Evolutionary conservation across 2,329 filamentous ascomycete genomes (phyloP).

Genomic region (Aspergillus novofumigatus): DNA sequence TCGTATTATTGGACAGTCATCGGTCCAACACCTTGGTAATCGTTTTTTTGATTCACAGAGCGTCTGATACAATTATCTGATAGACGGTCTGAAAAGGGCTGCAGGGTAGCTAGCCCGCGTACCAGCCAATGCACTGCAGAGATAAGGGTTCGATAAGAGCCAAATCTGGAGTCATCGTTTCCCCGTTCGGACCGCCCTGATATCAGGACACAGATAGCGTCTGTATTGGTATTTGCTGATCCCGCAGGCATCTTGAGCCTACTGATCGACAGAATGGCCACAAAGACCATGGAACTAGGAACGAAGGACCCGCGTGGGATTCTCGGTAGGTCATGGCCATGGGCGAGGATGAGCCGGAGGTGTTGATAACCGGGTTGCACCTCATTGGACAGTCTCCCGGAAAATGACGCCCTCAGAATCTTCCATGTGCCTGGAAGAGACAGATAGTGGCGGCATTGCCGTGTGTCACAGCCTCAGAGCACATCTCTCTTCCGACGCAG

Average conservation of each 20-base stretch:
- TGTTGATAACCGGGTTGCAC: slow-evolving; percentile 19
- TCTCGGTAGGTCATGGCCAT: background rate
- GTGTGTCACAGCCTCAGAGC: background rate
- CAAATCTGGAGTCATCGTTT: background rate
- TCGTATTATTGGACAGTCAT: background rate
- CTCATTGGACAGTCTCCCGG: slow-evolving; percentile 17
- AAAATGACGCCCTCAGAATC: background rate
- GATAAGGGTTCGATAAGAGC: background rate
- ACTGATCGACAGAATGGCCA: background rate
- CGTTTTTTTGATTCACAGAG: background rate
- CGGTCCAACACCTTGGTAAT: background rate
- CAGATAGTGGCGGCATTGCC: background rate
- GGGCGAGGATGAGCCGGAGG: background rate
- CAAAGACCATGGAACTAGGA: background rate
- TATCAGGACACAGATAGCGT: background rate
- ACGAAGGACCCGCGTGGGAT: background rate
- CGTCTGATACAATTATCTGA: background rate
- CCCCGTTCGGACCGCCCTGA: background rate
- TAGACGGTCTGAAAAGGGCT: background rate
- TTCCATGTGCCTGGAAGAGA: background rate
- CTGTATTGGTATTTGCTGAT: background rate
- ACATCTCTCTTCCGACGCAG: background rate
- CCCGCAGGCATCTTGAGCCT: background rate
- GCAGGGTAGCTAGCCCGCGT: background rate
- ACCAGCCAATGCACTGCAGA: background rate